phyloP scores from a whole-genome alignment of 805 yeast genomes.

The Kregervanrija pseudodelftensis region DNA sequence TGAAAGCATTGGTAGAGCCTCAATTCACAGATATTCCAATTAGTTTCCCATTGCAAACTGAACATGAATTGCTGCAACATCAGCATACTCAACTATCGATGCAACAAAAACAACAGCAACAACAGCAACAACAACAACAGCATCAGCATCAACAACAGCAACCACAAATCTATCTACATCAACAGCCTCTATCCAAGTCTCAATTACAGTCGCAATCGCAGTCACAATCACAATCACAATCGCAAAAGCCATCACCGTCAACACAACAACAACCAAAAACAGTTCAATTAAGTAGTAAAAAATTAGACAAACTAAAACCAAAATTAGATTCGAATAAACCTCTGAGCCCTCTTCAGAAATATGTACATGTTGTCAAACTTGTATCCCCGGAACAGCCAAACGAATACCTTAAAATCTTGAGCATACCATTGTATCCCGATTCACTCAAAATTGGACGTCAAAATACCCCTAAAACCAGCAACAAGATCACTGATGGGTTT shows the following conservation, averaged over 20 bases:
- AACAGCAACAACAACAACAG: not conserved
- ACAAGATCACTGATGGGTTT: constrained; percentile 74
- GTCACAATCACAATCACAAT: not conserved
- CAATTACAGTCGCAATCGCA: not conserved
- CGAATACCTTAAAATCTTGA: constrained; percentile 60
- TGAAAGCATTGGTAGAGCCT: too few relatives aligned
- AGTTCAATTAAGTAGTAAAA: too few relatives aligned
- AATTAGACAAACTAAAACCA: constrained; percentile 1
- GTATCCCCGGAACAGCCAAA: constrained; percentile 68
- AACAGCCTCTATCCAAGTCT: not conserved
- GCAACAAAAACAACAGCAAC: too few relatives aligned
- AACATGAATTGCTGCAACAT: too few relatives aligned
- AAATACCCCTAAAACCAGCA: constrained; percentile 53
- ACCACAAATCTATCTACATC: not conserved
- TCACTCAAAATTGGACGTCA: constrained; percentile 87
- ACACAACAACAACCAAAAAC: not conserved
- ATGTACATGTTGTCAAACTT: constrained; percentile 59
- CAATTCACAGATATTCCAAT: too few relatives aligned
- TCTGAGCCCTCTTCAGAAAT: constrained; percentile 19
- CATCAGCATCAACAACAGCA: not conserved
- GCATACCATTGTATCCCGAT: constrained; percentile 77
- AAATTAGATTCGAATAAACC: constrained; percentile 10
- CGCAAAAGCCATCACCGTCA: not conserved
- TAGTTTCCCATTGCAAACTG: too few relatives aligned
- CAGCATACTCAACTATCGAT: too few relatives aligned